Percentiles rank a stretch among this genome's conserved stretches.
Conservation (phyloP, 108 stramenopile genomes). For the Poteriospumella lacustris region DNA sequence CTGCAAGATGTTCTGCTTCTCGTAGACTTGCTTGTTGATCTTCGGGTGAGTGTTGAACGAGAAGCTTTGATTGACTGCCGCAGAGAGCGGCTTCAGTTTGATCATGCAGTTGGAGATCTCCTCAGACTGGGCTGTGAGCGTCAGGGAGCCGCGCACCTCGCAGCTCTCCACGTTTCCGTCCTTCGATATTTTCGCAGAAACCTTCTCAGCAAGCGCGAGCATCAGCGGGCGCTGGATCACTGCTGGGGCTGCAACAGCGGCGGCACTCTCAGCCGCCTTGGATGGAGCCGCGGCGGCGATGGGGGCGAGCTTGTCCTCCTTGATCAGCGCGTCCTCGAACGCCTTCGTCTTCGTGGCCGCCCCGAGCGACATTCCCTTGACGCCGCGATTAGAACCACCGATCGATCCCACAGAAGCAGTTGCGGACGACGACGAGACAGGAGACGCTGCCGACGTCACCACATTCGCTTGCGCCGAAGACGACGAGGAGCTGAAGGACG, state of each 20-base stretch:
- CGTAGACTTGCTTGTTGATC: conserved; percentile 84
- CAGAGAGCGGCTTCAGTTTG: conserved; percentile 53
- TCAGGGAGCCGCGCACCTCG: conserved; percentile 91
- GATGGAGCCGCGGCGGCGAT: conserved; percentile 41
- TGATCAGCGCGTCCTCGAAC: conserved; percentile 86
- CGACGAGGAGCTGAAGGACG: not conserved
- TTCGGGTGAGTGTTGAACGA: conserved; percentile 94
- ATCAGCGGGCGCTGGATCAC: conserved; percentile 77
- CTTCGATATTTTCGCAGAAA: conserved; percentile 75
- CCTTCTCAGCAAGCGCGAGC: conserved; percentile 79
- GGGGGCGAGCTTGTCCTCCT: conserved; percentile 83
- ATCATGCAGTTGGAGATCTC: conserved; percentile 74
- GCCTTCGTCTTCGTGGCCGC: conserved; percentile 66
- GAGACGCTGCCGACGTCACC: no score
- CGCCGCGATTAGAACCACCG: conserved; percentile 52
- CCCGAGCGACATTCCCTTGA: conserved; percentile 93
- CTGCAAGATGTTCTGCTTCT: conserved; percentile 66
- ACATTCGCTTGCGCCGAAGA: no score
- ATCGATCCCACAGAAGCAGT: conserved; percentile 22
- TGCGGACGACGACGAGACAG: no score
- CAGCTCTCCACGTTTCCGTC: conserved; percentile 84
- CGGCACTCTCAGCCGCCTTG: conserved; percentile 43
- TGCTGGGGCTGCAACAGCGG: conserved; percentile 49
- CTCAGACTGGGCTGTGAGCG: conserved; percentile 91
- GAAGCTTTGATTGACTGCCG: conserved; percentile 61